Base-by-base conservation (phyloP, 202 grass and related monocot species). In the Digitaria exilis region DNA sequence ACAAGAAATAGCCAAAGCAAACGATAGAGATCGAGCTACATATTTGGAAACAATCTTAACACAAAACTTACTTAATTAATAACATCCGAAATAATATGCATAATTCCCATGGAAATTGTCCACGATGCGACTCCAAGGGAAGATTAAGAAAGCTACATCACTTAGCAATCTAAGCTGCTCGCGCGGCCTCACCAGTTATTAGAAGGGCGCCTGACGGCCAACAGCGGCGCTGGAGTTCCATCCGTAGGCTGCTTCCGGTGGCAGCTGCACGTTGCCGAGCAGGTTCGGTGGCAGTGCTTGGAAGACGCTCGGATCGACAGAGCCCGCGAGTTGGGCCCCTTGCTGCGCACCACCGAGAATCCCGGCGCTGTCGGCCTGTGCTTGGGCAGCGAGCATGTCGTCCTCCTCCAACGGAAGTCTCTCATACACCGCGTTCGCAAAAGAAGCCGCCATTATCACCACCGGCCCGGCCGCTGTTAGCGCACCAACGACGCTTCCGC, bases 401-500 rank as follows among this genome's bases (percentile, higher is more conserved):
- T 98, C 95, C 30, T 98, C 95, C 68, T 95, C 95, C 54, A 98
- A 61, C 15, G 95, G 95, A 19, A 98, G 80, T 39, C 92, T 71
- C 69, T 98, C 95, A 66, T 98, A 98, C 17, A 92, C 95, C 0
- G 95, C 95, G 86, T 98, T 98, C 6, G 90, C 95, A 70, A 98
- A 98, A 2, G 92, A 94, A 4, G 95, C 95, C 18, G 95, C 92
- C 95, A 98, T 98, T 87, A 98, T 95, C 11, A 98, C 91, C 56
- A 98, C 95, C 4, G 90, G 92, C 5, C 92, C 92, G 0, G 90
- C 91, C 1, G 95, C 88, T 0, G 94, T 93, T 18, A 95, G 85
- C 12, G 90, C 54, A 7, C 95, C 92, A 25, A 97, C 88, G 60
- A 98, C 90, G 79, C 66, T 95, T 62, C 95, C 95, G 1, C 95